Base-by-base conservation (phyloP, 108 stramenopile genomes). In the Nitzschia inconspicua region DNA sequence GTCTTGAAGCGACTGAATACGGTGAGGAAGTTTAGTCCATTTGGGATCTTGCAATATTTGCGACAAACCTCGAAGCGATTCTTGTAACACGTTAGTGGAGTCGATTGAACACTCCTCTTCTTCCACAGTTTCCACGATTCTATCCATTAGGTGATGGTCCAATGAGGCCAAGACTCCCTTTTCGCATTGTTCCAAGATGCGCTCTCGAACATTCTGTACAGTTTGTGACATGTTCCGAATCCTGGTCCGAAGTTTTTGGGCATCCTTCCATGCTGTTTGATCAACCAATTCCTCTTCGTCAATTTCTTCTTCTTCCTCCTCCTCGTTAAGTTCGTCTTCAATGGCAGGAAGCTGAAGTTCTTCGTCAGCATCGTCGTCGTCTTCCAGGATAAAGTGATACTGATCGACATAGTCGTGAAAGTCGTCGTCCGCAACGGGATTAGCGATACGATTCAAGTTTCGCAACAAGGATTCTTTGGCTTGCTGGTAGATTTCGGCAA, bases 231-330 rank as follows among this genome's bases (percentile, higher is more conserved):
- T 29, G 3, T 8, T 14, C 13, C 70, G 62, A 13, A 71, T 29
- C 1, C 22, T 25, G 7, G 27, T 29, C 32, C 70, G 57, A 47
- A 55, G 24, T 36, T 48, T 30, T 39, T 55, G 36, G 19, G 70
- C 70, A 39, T 63, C 41, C 23, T 63, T 19, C 35, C 42, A 44
- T 1, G 70, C 61, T 16, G 56, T 57, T 14, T 11, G 27, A 50
- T 71, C 70, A 3, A 71, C 40, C 26, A 71, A 44, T 28, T 63
- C 62, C 32, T 56, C 62, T 23, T 63, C 62, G 30, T 71, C 62
- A 23, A 63, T 51, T 16, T 56, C 47, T 40, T 59, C 29, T 28
- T 50, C 51, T 32, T 59, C 48, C 3, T 60, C 62, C 23, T 63
- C 62, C 29, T 31, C 53, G 34, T 34, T 3, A 23, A 32, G 14